phyloP scores from a whole-genome alignment of 768 basidiomycete species.

The Royoungia palumana region DNA sequence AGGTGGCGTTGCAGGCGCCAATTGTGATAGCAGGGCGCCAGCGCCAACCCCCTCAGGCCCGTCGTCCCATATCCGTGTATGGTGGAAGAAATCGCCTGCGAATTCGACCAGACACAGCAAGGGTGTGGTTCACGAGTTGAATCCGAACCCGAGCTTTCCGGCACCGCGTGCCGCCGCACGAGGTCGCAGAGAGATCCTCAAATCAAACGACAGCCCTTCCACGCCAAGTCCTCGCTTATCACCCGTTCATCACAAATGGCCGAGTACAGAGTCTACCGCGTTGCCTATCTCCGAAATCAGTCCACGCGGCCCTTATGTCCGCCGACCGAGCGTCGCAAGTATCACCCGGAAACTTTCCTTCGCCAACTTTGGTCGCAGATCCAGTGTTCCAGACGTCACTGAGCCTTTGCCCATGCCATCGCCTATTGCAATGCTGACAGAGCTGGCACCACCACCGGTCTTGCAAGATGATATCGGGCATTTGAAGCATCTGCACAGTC shows the following conservation, averaged over 20 bases:
- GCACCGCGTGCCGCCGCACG: slow-evolving; percentile 5
- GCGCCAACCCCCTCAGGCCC: slow-evolving; percentile 3
- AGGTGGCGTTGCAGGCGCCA: not conserved
- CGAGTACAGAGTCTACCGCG: slow-evolving; percentile 19
- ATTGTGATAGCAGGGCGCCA: slow-evolving; percentile 4
- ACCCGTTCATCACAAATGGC: slow-evolving; percentile 19
- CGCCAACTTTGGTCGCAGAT: slow-evolving; percentile 25
- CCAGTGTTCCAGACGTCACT: slow-evolving; percentile 21
- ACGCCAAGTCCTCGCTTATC: slow-evolving; percentile 21
- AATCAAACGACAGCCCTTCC: slow-evolving; percentile 10
- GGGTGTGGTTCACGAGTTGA: slow-evolving; percentile 9
- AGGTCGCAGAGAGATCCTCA: slow-evolving; percentile 7
- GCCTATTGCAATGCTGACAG: slow-evolving; percentile 5
- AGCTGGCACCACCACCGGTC: slow-evolving; percentile 18
- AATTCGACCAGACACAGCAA: slow-evolving; percentile 11
- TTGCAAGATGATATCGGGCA: slow-evolving; percentile 9
- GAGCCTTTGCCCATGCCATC: slow-evolving; percentile 21
- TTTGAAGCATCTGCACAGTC: slow-evolving; percentile 26
- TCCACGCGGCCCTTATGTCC: slow-evolving; percentile 5
- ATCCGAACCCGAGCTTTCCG: not conserved
- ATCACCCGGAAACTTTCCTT: slow-evolving; percentile 33
- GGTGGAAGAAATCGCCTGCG: slow-evolving; percentile 28
- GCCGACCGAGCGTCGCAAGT: slow-evolving; percentile 28
- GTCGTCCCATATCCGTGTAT: slow-evolving; percentile 24
- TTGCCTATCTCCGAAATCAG: slow-evolving; percentile 6